Base-by-base conservation (phyloP, 1,284 basidiomycete species). In the Chiua sp. region DNA sequence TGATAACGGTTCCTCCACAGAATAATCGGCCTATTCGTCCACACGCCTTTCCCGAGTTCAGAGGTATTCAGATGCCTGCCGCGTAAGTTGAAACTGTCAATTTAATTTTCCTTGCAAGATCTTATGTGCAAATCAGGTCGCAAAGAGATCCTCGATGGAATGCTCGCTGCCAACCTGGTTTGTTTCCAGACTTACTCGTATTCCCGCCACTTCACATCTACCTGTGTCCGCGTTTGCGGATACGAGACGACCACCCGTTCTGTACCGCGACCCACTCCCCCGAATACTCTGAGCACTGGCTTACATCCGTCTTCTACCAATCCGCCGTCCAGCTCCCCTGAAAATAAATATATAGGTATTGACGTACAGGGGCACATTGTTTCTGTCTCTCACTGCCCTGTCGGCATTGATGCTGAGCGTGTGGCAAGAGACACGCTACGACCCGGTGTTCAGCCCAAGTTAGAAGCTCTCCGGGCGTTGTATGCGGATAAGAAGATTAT, bases 401-500 rank as follows among this genome's bases (percentile, higher is more conserved):
- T 99, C 53, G 98, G 98, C n/a, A 91, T 99, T 64, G 97, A 99
- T 72, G 94, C 96, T 8, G 91, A 92, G 63, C 86, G 96, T 50
- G 96, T 98, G 37, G 86, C 88, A 30, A 82, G 86, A 57, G 96
- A 98, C 74, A 84, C 91, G 82, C 89, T 88, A 55, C 82, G 89
- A 4, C 88, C 93, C 0, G 95, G 93, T 7, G 92, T 99, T 59
- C 78, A 86, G 62, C 96, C 96, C 30, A 98, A 98, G 78, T 82
- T 97, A 37, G 89, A 93, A 60, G 91, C 94, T 0, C 84, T 99
- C 2, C 83, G 88, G 44, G 82, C 89, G 39, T 79, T 98, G 51
- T 99, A 99, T 78, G 89, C 93, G 68, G 95, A 93, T 68, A 98
- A 98, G 84, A 98, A 98, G 85, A 98, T 99, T 71, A 96, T 99